Evolutionary conservation across 768 basidiomycete genomes (phyloP).

Genomic region (Xerocomus potaroensis): DNA sequence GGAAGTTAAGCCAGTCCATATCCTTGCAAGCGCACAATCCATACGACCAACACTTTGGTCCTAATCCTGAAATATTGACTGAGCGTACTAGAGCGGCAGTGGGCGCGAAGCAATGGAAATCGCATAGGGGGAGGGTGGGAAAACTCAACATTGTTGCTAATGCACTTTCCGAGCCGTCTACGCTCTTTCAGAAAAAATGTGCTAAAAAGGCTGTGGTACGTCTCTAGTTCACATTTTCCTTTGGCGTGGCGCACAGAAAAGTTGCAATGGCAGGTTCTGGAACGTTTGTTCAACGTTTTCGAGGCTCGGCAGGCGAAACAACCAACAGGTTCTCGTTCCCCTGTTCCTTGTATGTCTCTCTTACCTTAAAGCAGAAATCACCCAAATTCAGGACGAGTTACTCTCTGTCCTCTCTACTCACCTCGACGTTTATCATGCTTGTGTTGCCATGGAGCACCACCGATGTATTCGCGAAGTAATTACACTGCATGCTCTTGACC

Average conservation of each 20-base stretch:
- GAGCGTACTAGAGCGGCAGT: conserved; percentile 47
- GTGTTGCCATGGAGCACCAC: conserved; percentile 60
- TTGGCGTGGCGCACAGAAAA: background rate
- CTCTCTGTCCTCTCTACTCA: conserved; percentile 63
- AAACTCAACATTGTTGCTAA: conserved; percentile 51
- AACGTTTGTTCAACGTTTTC: conserved; percentile 55
- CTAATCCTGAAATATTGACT: conserved; percentile 47
- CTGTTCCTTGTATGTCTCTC: background rate
- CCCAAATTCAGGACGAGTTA: conserved; percentile 59
- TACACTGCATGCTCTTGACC: conserved; percentile 80
- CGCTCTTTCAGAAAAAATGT: conserved; percentile 25
- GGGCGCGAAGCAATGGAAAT: conserved; percentile 56
- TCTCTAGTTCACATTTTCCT: conserved; percentile 2
- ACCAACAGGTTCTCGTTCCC: conserved; percentile 40
- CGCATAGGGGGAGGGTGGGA: conserved; percentile 44
- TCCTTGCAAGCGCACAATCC: conserved; percentile 32
- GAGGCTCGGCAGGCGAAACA: conserved; percentile 49
- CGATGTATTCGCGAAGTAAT: conserved; percentile 62
- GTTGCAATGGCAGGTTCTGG: conserved; percentile 42
- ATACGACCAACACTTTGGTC: conserved; percentile 77
- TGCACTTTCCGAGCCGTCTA: conserved; percentile 38
- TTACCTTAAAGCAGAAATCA: conserved; percentile 37
- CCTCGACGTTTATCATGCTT: conserved; percentile 73
- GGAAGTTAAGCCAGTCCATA: background rate
- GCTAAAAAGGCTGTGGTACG: conserved; percentile 22